Base-by-base conservation (phyloP, 352 stramenopile species). In the Globisporangium cylindrosporum region DNA sequence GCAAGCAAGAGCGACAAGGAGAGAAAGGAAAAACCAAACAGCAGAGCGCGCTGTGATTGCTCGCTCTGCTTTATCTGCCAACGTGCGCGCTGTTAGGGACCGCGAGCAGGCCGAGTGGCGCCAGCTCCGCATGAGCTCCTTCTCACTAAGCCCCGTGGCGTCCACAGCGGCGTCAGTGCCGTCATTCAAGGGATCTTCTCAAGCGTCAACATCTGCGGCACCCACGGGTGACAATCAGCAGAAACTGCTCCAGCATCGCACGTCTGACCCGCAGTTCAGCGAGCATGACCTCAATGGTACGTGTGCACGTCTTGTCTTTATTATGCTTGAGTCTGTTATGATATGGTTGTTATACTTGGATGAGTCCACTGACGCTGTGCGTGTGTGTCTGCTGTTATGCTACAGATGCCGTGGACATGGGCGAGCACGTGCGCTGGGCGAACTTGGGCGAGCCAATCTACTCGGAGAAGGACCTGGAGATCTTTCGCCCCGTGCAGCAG, bases 391-490 rank as follows among this genome's bases (percentile, higher is more conserved):
- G 34, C 1, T 24, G 20, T 69, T 14, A 64, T 29, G n/a, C 8
- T 69, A 1, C 43, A 92, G 84, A 92, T 67, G 82, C 78, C 5
- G 68, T 90, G 29, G 81, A 90, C 48, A 86, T 92, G 80, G 78
- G 80, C 66, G 80, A 92, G 60, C 79, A 86, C 54, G 79, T 76
- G 20, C 73, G 73, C 6, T 92, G 84, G 84, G 81, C 77, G 36
- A 80, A 80, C 36, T 69, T 92, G 18, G 79, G 81, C 20, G 83
- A 90, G 12, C 79, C 79, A 2, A 85, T 93, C 60, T 93, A 93
- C 64, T 74, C 73, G 4, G 82, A 90, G 59, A 89, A 90, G 59
- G 79, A 91, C 65, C 79, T 93, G 43, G 82, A 90, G 65, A 79
- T 93, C 68, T 92, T 90, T 64, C 79, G 86, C 2, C 77, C 79